Conservation (phyloP, 2,329 filamentous ascomycete species). For the Pestalotiopsis fici region DNA sequence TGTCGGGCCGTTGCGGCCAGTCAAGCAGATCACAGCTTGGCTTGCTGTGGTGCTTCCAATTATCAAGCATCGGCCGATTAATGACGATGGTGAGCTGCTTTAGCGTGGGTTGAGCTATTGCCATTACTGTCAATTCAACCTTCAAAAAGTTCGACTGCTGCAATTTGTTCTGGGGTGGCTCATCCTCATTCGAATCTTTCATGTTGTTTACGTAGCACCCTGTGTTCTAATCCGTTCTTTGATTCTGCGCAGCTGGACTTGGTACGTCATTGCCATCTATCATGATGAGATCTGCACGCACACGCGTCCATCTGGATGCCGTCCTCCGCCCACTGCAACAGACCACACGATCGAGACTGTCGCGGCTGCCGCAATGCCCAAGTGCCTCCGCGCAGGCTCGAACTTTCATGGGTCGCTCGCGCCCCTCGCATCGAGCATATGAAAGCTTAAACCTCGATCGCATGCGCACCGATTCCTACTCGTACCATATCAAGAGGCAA, state of each 20-base stretch:
- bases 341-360: slow-evolving; percentile 5
- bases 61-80: neutral
- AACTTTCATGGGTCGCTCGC: slow-evolving; percentile 32
- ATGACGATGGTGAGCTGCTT: neutral
- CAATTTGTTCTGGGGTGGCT: neutral
- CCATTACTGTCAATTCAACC: neutral
- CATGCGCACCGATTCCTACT: slow-evolving; percentile 44
- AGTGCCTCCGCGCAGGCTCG: slow-evolving; percentile 25
- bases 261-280: neutral
- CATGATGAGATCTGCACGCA: slow-evolving; percentile 11
- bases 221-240: neutral
- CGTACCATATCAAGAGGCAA: slow-evolving; percentile 52
- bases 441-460: slow-evolving; percentile 53
- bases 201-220: neutral
- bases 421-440: slow-evolving; percentile 33
- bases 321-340: slow-evolving; percentile 8
- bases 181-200: neutral
- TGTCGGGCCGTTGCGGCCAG: neutral
- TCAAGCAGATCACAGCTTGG: neutral
- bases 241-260: neutral
- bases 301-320: slow-evolving; percentile 8
- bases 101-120: neutral
- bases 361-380: slow-evolving; percentile 13
- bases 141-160: neutral
- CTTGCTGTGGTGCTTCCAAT: neutral